These are phyloP conservation scores for Themeda triandra DNA, from an alignment of 176 grass and related monocot species.

Conservation along the genomic window DNA sequence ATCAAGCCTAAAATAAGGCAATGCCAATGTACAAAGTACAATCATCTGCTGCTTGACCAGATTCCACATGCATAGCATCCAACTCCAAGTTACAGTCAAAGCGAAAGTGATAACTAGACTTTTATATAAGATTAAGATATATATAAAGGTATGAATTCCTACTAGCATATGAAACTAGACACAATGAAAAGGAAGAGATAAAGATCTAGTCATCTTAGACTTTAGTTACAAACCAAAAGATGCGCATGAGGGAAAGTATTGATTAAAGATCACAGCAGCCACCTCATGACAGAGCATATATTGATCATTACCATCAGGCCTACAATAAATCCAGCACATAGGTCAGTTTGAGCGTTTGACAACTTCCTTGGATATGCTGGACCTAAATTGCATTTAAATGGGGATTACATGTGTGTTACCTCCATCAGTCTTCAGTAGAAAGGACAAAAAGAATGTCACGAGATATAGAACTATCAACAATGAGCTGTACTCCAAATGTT, in stretches of 20 bases:
- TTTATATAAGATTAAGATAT: not conserved
- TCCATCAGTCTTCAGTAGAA: slow-evolving; percentile 50
- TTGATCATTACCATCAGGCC: slow-evolving; percentile 37
- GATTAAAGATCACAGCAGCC: slow-evolving; percentile 69
- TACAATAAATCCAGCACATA: slow-evolving; percentile 27
- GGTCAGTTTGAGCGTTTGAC: not conserved
- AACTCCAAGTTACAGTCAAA: no score
- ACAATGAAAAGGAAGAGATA: slow-evolving; percentile 7
- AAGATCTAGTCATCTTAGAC: slow-evolving; percentile 44
- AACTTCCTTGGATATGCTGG: not conserved
- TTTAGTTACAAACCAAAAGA: slow-evolving; percentile 89
- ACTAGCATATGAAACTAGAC: not conserved
- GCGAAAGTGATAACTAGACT: not conserved
- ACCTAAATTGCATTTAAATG: not conserved
- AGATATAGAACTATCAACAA: slow-evolving; percentile 37
- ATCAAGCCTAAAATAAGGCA: no score
- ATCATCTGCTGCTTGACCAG: no score
- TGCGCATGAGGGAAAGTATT: slow-evolving; percentile 90
- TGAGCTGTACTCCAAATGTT: slow-evolving; percentile 40
- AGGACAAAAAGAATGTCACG: slow-evolving; percentile 33
- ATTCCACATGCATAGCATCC: no score
- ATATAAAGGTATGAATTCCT: not conserved
- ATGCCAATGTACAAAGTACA: no score
- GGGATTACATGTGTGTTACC: slow-evolving; percentile 25
- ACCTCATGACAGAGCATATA: slow-evolving; percentile 58